phyloP scores from a whole-genome alignment of 176 grass and related monocot genomes.

The Juncus effusus region DNA sequence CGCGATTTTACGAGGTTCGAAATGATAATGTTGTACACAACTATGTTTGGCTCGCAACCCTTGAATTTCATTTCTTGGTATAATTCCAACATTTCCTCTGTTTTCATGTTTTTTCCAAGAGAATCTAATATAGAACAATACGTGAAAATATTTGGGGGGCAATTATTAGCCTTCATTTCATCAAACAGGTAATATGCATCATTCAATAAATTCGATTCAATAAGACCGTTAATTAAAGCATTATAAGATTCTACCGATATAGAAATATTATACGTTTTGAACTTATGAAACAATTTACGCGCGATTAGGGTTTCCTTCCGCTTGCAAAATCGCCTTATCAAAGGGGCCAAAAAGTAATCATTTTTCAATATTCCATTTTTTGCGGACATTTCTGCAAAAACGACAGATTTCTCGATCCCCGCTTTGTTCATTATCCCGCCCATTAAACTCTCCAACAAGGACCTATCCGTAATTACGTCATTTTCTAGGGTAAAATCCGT shows the following conservation, averaged over 20 bases:
- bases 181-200: conserved; percentile 48
- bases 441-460: conserved; percentile 54
- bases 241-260: conserved; percentile 61
- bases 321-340: conserved; percentile 83
- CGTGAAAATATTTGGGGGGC: conserved; percentile 64
- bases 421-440: conserved; percentile 78
- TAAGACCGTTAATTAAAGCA: conserved; percentile 66
- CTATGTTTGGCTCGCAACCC: conserved; percentile 59
- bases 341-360: conserved; percentile 73
- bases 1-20: conserved; percentile 76
- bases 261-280: conserved; percentile 52
- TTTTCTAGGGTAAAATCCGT: conserved; percentile 46
- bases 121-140: conserved; percentile 81
- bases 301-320: conserved; percentile 55
- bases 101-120: conserved; percentile 70
- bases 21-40: conserved; percentile 93
- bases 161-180: conserved; percentile 67
- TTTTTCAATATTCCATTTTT: conserved; percentile 39
- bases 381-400: conserved; percentile 55
- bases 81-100: conserved; percentile 72
- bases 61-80: conserved; percentile 62
- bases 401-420: conserved; percentile 54
- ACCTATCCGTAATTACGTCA: conserved; percentile 45
- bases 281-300: conserved; percentile 54
- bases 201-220: conserved; percentile 53